Percentiles rank a stretch among this genome's conserved stretches.
Conservation (phyloP, 108 stramenopile species). For the Skeletonema menzelii region DNA sequence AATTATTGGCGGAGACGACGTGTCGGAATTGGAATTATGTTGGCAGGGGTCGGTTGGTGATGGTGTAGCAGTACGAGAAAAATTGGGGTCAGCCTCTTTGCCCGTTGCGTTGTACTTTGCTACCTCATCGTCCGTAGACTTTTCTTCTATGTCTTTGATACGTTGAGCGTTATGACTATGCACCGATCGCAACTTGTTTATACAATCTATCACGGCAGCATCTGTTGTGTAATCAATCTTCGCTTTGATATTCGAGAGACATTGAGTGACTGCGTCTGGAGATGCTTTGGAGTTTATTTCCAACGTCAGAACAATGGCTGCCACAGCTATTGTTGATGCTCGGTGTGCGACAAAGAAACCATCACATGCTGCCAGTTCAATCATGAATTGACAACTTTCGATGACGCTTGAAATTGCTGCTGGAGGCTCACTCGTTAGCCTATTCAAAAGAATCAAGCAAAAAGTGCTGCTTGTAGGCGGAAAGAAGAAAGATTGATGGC, state of each 20-base stretch:
- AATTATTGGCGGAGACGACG: neutral
- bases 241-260: neutral
- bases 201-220: neutral
- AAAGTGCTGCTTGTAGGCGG: constrained; percentile 29
- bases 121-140: neutral
- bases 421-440: neutral
- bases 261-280: neutral
- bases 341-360: constrained; percentile 31
- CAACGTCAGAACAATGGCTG: constrained; percentile 25
- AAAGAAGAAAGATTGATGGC: constrained; percentile 15
- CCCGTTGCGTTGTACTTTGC: constrained; percentile 1
- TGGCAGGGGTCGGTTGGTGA: constrained; percentile 3
- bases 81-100: neutral
- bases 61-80: constrained; percentile 20
- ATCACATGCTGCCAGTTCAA: constrained; percentile 35
- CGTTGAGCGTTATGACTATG: constrained; percentile 7
- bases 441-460: constrained; percentile 19
- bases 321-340: constrained; percentile 27
- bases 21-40: neutral
- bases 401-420: constrained; percentile 3
- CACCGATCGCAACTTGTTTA: constrained; percentile 1
- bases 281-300: constrained; percentile 6
- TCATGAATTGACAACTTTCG: constrained; percentile 39
- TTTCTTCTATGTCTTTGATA: constrained; percentile 7
- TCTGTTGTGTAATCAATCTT: neutral